Base-by-base conservation (phyloP, 2,329 filamentous ascomycete genomes). In the Lachnellula subtilissima region DNA sequence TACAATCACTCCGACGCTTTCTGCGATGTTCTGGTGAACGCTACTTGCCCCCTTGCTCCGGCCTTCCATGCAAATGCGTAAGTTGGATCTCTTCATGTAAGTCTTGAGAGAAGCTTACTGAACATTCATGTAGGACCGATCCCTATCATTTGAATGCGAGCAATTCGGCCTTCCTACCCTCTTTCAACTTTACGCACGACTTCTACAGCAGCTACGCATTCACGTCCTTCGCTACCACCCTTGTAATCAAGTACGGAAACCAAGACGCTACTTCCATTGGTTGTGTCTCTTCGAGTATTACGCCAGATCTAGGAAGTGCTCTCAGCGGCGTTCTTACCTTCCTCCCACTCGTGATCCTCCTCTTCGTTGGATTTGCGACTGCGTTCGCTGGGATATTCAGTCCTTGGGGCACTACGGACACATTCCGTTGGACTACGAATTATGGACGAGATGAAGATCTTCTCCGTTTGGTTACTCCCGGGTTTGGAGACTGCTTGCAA, bases 391-490 rank as follows among this genome's bases (percentile, higher is more conserved):
- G 85, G 50, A 89, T 95, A 39, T 93, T 85, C 69, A 97, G 92
- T 68, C 94, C 94, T 0, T 99, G 94, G 93, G 94, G 94, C 19
- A 89, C 91, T 1, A 84, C 84, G 7, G 89, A 99, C 69, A 80
- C 93, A 19, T 97, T 97, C 71, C 86, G 89, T 63, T 99, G 93
- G 91, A 91, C 91, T n/a, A 95, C 91, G 68, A 99, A 99, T 70
- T 97, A 96, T 70, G 94, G 94, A 37, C 85, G 93, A 64, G 94
- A 99, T 65, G 89, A 90, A 59, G 94, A 99, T 73, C 77, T 97
- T 62, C 78, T 99, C 53, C 86, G 94, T 54, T 78, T 99, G 48
- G 91, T 99, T 36, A 99, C 94, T 0, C 94, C 94, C 5, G 94
- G 94, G 0, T 97, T 99, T 70, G 91, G 91, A 6, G 94, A 99